Percentiles rank a stretch among this genome's conserved stretches.
Evolutionary conservation across 1,284 basidiomycete species (phyloP).

Genomic region (Jaminaea rosea): DNA sequence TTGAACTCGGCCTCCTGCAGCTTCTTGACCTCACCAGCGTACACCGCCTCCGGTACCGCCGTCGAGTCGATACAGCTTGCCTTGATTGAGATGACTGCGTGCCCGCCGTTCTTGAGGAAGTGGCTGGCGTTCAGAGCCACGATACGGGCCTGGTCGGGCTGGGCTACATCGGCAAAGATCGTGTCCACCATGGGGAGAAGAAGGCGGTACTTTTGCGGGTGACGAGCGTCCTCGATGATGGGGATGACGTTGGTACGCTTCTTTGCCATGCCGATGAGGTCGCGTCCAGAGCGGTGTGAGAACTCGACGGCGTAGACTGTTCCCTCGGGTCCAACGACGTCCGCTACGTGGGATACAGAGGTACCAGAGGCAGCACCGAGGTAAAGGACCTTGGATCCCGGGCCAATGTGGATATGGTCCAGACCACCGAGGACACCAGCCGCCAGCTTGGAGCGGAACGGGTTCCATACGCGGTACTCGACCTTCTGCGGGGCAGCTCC

Average conservation of each 20-base stretch:
- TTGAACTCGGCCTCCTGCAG: conserved; percentile 55
- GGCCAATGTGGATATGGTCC: conserved; percentile 84
- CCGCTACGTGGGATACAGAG: conserved; percentile 94
- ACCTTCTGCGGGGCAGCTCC: conserved; percentile 60
- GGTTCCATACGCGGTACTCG: conserved; percentile 99
- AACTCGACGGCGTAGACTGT: conserved; percentile 98
- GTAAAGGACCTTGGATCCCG: conserved; percentile 93
- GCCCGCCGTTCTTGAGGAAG: conserved; percentile 91
- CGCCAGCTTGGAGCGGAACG: conserved; percentile 92
- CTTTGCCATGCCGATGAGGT: conserved; percentile 98
- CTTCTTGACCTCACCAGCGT: conserved; percentile 77
- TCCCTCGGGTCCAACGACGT: conserved; percentile 94
- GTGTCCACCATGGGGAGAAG: conserved; percentile 43
- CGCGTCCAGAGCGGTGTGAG: conserved; percentile 88
- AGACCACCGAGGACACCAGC: conserved; percentile 93
- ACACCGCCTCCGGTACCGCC: conserved; percentile 76
- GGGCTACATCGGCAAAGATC: conserved; percentile 87
- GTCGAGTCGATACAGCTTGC: conserved; percentile 98
- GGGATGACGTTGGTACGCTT: conserved; percentile 99
- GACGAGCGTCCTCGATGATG: conserved; percentile 94
- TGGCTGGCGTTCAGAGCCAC: conserved; percentile 85
- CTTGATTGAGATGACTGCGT: conserved; percentile 95
- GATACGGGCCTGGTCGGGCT: conserved; percentile 81
- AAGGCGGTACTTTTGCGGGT: conserved; percentile 53
- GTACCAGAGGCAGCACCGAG: conserved; percentile 93